These are phyloP conservation scores for Juncus effusus DNA, from an alignment of 176 grass and related monocot genomes.

Conservation along the genomic window DNA sequence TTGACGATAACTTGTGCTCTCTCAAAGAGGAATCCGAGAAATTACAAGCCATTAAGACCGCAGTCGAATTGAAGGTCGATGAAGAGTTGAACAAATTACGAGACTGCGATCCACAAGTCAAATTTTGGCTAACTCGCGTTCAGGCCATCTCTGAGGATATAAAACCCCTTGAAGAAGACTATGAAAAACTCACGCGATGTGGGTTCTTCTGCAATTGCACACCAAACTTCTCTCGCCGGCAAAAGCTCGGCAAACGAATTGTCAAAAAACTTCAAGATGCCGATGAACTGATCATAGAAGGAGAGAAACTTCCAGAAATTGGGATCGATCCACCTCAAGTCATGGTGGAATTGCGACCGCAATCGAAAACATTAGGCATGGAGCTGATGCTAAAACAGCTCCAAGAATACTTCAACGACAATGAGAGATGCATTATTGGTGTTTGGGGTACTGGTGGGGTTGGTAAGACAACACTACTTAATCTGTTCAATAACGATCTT, in stretches of 20 bases:
- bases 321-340: not conserved
- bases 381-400: conserved; percentile 1
- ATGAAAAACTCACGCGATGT: not conserved
- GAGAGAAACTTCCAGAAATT: not conserved
- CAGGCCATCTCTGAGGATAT: not conserved
- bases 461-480: conserved; percentile 63
- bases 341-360: not conserved
- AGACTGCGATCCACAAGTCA: not conserved
- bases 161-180: conserved; percentile 15
- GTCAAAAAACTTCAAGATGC: not conserved
- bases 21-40: not conserved
- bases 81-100: conserved; percentile 7
- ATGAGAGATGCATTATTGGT: conserved; percentile 36
- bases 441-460: conserved; percentile 55
- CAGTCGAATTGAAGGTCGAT: not conserved
- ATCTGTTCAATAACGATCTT: conserved; percentile 46
- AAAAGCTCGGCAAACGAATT: conserved; percentile 10
- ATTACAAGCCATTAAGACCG: not conserved
- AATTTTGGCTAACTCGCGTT: conserved; percentile 5
- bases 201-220: conserved; percentile 7
- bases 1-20: conserved; percentile 14
- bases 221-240: conserved; percentile 15
- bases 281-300: conserved; percentile 4
- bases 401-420: conserved; percentile 10
- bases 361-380: conserved; percentile 1